Percentiles rank a stretch among this genome's conserved stretches.
Conservation (phyloP, 768 basidiomycete genomes). For the Boletus rubescentipes region DNA sequence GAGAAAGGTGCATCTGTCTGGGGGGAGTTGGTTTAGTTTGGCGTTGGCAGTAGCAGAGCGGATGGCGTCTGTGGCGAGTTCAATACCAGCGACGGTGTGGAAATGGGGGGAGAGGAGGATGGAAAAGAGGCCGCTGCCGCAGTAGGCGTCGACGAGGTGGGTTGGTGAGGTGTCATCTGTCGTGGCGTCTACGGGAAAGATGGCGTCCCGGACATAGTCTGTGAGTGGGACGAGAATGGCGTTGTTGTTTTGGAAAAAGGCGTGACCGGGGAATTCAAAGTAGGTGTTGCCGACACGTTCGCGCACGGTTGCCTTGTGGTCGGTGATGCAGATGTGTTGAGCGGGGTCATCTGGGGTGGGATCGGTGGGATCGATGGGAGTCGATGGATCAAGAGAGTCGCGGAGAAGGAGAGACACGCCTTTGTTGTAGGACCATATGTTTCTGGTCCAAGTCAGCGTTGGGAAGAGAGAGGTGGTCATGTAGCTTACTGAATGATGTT, state of each 20-base stretch:
- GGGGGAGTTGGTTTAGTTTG: slow-evolving; percentile 55
- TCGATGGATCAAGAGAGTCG: slow-evolving; percentile 60
- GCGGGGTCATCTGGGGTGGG: slow-evolving; percentile 40
- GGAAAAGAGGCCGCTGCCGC: slow-evolving; percentile 86
- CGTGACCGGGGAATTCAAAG: slow-evolving; percentile 84
- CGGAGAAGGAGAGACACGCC: slow-evolving; percentile 90
- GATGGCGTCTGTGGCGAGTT: slow-evolving; percentile 76
- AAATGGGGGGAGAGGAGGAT: slow-evolving; percentile 80
- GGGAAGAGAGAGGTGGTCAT: not conserved
- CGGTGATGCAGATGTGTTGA: slow-evolving; percentile 77
- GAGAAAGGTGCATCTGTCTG: slow-evolving; percentile 61
- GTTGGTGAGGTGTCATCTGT: slow-evolving; percentile 41
- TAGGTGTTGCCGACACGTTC: slow-evolving; percentile 78
- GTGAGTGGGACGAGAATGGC: slow-evolving; percentile 83
- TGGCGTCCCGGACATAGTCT: slow-evolving; percentile 75
- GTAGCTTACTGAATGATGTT: slow-evolving; percentile 62
- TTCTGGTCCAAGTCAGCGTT: slow-evolving; percentile 44
- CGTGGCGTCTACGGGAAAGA: slow-evolving; percentile 43
- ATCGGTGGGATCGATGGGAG: slow-evolving; percentile 23
- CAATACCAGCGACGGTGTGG: slow-evolving; percentile 79
- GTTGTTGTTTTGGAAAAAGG: slow-evolving; percentile 99
- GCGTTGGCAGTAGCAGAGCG: slow-evolving; percentile 67
- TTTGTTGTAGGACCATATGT: slow-evolving; percentile 75
- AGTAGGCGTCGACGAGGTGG: slow-evolving; percentile 95
- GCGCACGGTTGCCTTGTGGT: slow-evolving; percentile 77